phyloP scores from a whole-genome alignment of 257 asterid genomes.

The Marsdenia floribunda region DNA sequence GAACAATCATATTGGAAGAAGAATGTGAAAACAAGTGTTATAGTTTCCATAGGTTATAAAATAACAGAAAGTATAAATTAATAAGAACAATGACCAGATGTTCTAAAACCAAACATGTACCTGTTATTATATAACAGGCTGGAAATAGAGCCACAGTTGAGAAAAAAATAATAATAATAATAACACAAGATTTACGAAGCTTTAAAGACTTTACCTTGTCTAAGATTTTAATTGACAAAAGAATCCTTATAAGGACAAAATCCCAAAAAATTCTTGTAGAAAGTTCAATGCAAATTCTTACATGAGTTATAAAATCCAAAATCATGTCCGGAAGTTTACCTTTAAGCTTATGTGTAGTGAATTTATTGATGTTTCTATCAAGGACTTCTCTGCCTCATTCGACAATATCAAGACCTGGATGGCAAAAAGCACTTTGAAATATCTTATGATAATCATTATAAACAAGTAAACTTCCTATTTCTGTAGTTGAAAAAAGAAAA shows the following conservation, averaged over 20 bases:
- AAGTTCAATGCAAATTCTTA: neutral
- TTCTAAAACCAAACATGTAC: too few relatives aligned
- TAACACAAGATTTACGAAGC: too few relatives aligned
- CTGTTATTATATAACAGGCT: neutral
- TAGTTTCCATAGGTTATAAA: too few relatives aligned
- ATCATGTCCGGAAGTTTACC: conserved; percentile 30
- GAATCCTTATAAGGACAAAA: neutral
- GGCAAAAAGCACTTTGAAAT: neutral
- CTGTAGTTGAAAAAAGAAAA: neutral
- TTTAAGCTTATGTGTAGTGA: conserved; percentile 93
- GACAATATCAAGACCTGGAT: conserved; percentile 80
- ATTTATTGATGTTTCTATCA: conserved; percentile 97
- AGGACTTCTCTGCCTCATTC: conserved; percentile 95
- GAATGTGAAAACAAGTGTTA: too few relatives aligned
- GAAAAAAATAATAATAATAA: too few relatives aligned
- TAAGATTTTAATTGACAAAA: neutral
- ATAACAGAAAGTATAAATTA: too few relatives aligned
- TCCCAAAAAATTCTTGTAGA: neutral
- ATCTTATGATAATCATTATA: neutral
- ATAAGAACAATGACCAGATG: too few relatives aligned
- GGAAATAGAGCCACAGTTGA: neutral
- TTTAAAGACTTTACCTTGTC: neutral
- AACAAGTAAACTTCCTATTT: neutral
- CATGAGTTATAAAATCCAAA: neutral
- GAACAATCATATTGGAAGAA: too few relatives aligned